Percentiles rank a stretch among this genome's conserved stretches.
Conservation (phyloP, 78 protist species). For the Dictyostelium purpureum region DNA sequence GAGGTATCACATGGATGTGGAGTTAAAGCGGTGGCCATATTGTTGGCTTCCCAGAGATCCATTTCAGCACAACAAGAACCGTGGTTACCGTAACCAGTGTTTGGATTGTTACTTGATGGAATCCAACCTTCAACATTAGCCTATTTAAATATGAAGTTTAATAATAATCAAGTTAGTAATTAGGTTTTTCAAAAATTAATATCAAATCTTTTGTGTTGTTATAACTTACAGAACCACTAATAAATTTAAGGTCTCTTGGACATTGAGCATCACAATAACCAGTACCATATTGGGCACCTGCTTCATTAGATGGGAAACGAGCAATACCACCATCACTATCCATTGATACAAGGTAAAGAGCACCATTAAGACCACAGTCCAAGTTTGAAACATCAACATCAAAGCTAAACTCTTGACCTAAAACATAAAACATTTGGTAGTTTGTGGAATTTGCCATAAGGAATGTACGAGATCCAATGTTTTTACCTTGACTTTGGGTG, state of each 20-base stretch:
- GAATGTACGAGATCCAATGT: constrained; percentile 82
- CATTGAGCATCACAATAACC: constrained; percentile 92
- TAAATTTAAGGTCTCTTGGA: constrained; percentile 85
- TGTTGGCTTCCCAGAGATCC: constrained; percentile 89
- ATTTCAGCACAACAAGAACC: constrained; percentile 87
- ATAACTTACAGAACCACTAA: constrained; percentile 53
- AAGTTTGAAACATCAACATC: constrained; percentile 84
- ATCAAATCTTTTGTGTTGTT: no score
- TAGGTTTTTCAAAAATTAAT: not conserved
- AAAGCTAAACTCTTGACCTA: constrained; percentile 76
- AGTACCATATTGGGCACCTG: constrained; percentile 86
- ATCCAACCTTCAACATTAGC: constrained; percentile 59
- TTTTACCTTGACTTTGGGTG: constrained; percentile 62
- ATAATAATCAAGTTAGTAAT: not conserved
- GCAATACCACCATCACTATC: constrained; percentile 78
- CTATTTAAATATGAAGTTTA: not conserved
- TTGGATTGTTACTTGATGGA: constrained; percentile 55
- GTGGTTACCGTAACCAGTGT: constrained; percentile 50
- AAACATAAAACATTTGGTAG: constrained; percentile 77
- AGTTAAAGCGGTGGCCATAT: constrained; percentile 78
- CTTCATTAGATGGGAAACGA: constrained; percentile 42
- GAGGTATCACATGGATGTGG: constrained; percentile 76
- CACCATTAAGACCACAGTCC: constrained; percentile 87
- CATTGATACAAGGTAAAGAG: constrained; percentile 85
- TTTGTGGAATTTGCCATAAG: constrained; percentile 37